Evolutionary conservation across 345 rosid species (phyloP).

Genomic region (Lenwebbia sp.): DNA sequence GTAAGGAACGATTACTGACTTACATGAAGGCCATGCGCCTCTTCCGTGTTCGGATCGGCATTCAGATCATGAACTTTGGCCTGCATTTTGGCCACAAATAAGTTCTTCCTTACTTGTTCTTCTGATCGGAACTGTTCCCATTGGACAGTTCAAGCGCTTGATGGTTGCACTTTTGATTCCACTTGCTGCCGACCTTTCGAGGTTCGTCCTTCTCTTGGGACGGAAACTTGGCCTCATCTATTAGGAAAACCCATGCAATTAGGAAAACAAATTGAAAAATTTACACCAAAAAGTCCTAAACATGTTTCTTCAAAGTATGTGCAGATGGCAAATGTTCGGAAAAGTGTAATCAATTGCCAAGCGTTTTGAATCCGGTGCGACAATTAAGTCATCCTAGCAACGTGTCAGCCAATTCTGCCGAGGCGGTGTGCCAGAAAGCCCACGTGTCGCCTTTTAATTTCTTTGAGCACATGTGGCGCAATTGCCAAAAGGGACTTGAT

Average conservation of each 20-base stretch:
- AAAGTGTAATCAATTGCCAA: neutral
- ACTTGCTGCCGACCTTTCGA: neutral
- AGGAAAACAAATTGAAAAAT: neutral
- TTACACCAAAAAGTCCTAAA: neutral
- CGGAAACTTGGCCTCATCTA: constrained; percentile 6
- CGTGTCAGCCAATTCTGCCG: accelerated
- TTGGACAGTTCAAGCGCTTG: constrained; percentile 17
- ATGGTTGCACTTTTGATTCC: neutral
- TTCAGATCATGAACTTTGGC: neutral
- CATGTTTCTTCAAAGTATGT: neutral
- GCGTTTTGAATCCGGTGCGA: neutral
- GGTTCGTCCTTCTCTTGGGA: neutral
- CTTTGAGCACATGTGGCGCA: neutral
- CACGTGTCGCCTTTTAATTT: neutral
- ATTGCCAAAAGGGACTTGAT: neutral
- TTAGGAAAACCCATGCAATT: neutral
- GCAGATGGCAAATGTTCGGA: neutral
- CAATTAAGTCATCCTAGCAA: neutral
- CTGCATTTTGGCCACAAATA: neutral
- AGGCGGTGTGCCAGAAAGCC: accelerated
- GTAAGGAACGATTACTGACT: neutral
- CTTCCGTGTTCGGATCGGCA: neutral
- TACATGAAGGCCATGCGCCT: constrained; percentile 6
- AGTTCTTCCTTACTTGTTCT: constrained; percentile 16
- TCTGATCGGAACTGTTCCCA: constrained; percentile 22